Conservation (phyloP, 2,329 filamentous ascomycete genomes). For the Elsinoe ampelina region DNA sequence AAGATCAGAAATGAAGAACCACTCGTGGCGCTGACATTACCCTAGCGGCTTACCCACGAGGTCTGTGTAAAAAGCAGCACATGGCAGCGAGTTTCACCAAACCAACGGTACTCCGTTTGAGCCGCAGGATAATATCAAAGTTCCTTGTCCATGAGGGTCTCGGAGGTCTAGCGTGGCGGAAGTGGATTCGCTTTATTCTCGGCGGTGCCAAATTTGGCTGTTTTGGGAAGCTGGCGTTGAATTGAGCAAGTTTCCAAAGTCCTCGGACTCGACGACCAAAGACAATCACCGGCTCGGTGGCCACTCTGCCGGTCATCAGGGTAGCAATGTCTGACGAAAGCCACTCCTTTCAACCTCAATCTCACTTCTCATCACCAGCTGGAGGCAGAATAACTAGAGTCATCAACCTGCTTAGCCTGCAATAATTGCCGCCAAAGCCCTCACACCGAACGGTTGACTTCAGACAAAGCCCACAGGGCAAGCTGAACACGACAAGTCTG, state of each 20-base stretch:
- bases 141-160: background rate
- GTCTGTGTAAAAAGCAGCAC: background rate
- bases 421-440: background rate
- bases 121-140: background rate
- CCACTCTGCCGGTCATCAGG: background rate
- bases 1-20: background rate
- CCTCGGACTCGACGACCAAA: background rate
- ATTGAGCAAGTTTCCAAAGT: constrained; percentile 7
- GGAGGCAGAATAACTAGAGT: background rate
- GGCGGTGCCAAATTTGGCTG: background rate
- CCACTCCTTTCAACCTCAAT: background rate
- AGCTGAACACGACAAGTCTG: background rate
- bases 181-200: constrained; percentile 11
- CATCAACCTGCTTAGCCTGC: background rate
- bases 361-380: background rate
- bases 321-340: constrained; percentile 9
- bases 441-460: background rate
- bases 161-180: background rate
- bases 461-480: background rate
- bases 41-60: background rate
- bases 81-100: background rate
- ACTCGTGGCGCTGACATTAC: background rate
- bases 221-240: constrained; percentile 6
- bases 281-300: constrained; percentile 1
- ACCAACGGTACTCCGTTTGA: background rate